A percentile compares a stretch with the other conserved stretches of the same genome.
Conservation (phyloP, 73 alveolate genomes). For the Halteria grandinella region DNA sequence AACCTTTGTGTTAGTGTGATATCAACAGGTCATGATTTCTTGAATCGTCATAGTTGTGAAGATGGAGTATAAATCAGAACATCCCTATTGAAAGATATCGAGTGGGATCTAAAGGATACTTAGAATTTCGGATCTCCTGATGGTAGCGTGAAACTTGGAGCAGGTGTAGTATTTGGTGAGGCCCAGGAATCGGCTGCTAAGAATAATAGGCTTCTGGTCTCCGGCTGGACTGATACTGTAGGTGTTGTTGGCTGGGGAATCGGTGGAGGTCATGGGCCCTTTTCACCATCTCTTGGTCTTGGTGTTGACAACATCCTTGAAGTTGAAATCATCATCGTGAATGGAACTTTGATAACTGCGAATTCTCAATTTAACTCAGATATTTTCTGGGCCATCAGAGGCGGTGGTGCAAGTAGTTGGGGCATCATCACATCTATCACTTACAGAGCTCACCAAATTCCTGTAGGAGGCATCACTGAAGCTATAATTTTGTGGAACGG, state of each 20-base stretch:
- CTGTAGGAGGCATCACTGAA: too few relatives aligned
- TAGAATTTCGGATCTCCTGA: not conserved
- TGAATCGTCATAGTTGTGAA: too few relatives aligned
- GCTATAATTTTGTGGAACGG: too few relatives aligned
- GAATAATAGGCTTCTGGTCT: not conserved
- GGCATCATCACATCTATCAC: too few relatives aligned
- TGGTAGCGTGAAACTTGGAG: not conserved
- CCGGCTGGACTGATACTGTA: not conserved
- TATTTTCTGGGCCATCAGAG: too few relatives aligned
- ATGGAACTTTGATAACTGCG: not conserved
- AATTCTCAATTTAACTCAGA: too few relatives aligned
- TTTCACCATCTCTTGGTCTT: not conserved
- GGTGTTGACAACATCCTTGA: not conserved
- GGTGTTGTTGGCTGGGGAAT: not conserved
- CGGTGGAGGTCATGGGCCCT: conserved; percentile 1
- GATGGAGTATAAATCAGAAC: too few relatives aligned
- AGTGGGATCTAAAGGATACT: not conserved
- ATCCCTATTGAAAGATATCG: too few relatives aligned
- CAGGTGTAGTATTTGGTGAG: not conserved
- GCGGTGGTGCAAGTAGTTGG: too few relatives aligned
- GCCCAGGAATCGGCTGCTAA: not conserved
- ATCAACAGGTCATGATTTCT: too few relatives aligned
- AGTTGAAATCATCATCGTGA: not conserved
- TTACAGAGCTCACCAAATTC: too few relatives aligned
- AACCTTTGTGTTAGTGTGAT: too few relatives aligned